Conservation (phyloP, 2,329 filamentous ascomycete species). For the Pseudonectria buxi region DNA sequence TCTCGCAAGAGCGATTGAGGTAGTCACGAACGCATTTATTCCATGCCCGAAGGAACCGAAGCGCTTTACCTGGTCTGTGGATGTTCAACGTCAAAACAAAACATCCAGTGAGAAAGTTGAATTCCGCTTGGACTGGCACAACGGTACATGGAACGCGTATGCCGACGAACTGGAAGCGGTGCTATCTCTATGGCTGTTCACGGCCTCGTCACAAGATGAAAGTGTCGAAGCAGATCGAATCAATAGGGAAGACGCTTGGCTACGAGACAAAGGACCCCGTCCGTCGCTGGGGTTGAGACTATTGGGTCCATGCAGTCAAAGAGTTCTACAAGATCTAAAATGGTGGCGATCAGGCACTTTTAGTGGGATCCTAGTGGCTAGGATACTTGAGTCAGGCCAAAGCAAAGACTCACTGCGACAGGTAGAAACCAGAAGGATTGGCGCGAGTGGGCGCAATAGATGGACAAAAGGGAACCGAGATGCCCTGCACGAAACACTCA, state of each 20-base stretch:
- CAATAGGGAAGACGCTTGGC: conserved; percentile 8
- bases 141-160: conserved; percentile 13
- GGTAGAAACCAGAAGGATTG: too few species aligned
- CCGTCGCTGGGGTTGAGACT: conserved; percentile 7
- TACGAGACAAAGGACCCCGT: conserved; percentile 6
- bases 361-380: too few species aligned
- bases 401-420: too few species aligned
- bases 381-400: too few species aligned
- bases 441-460: too few species aligned
- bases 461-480: too few species aligned
- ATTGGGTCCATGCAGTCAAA: conserved; percentile 5
- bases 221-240: not conserved
- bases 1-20: conserved; percentile 15
- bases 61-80: not conserved
- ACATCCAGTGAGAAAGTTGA: conserved; percentile 1
- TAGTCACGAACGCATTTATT: conserved; percentile 11
- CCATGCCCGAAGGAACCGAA: conserved; percentile 1
- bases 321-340: conserved; percentile 7
- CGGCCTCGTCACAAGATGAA: conserved; percentile 5
- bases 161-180: conserved; percentile 20
- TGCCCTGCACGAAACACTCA: too few species aligned
- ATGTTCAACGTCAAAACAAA: not conserved
- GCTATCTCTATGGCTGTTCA: conserved; percentile 24
- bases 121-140: conserved; percentile 1
- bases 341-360: too few species aligned